Base-by-base conservation (phyloP, 345 rosid species). In the Excoecaria agallocha region DNA sequence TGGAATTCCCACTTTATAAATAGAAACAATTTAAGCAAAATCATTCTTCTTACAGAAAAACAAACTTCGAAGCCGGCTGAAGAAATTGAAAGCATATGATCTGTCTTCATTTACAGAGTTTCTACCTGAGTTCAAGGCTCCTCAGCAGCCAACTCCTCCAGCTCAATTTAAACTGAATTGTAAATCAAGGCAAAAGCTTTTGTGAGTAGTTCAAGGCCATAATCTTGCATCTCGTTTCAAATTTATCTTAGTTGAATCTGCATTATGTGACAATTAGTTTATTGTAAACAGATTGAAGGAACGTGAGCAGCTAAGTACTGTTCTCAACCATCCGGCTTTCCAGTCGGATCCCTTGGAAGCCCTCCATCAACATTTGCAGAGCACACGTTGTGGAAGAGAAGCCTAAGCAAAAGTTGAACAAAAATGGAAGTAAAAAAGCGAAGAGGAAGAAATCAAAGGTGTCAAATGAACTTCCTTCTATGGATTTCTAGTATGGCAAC, bases 331-430 rank as follows among this genome's bases (percentile, higher is more conserved):
- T 82, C 94, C 89, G 16, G 85, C 83, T 45, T 95, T 91, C 79
- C 88, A 80, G 76, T 80, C 84, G 15, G 94, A 95, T 85, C 97
- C 98, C 0, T 63, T 90, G 9, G 93, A 85, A 81, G 87, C 95
- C 56, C 86, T 91, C 63, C 85, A 84, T 68, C 93, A 91, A 75
- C 95, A 89, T 37, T 73, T 91, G 57, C 81, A 72, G 88, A 88
- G 84, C 84, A 87, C 88, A 48, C 92, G 79, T 80, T 30, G n/a
- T 41, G 2, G 87, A 88, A 45, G 92, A 86, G 81, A 85, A 88
- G 49, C 85, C 90, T 0, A 86, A 89, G 87, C 84, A 84, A 77
- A 89, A 81, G 78, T 13, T 46, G 20, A 84, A 73, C 68, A 80
- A 66, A 76, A 80, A 85, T 35, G 89, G 90, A 54, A 77, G 83